Evolutionary conservation across 2,329 filamentous ascomycete genomes (phyloP).

Genomic region (Herpomyces periplanetae): DNA sequence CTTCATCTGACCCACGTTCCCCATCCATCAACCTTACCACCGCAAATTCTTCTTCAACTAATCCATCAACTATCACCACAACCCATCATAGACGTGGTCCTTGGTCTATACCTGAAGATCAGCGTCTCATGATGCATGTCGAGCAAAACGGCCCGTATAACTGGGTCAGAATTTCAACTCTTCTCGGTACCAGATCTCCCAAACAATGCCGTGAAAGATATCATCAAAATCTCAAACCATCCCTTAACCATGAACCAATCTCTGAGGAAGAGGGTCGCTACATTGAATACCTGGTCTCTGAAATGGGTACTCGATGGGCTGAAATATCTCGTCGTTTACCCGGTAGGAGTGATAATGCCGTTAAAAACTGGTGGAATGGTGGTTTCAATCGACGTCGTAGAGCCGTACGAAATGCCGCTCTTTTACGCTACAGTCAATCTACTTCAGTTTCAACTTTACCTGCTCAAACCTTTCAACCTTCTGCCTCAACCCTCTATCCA

Average conservation of each 20-base stretch:
- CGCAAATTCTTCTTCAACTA: too few species aligned
- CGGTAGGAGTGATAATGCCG: conserved; percentile 64
- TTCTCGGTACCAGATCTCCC: conserved; percentile 35
- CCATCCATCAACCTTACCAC: too few species aligned
- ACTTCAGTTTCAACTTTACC: too few species aligned
- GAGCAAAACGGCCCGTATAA: conserved; percentile 31
- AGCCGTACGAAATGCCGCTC: too few species aligned
- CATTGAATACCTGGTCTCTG: conserved; percentile 35
- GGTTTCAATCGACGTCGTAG: conserved; percentile 52
- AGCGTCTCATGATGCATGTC: conserved; percentile 26
- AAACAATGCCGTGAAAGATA: conserved; percentile 87
- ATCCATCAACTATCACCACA: background rate
- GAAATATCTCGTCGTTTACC: conserved; percentile 50
- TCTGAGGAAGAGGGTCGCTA: conserved; percentile 23
- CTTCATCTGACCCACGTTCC: too few species aligned
- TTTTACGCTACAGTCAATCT: too few species aligned
- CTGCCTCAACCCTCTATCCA: too few species aligned
- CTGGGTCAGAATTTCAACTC: conserved; percentile 52
- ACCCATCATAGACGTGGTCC: conserved; percentile 26
- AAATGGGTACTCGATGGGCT: conserved; percentile 61
- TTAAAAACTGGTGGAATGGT: conserved; percentile 96
- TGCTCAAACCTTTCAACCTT: too few species aligned
- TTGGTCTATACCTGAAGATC: conserved; percentile 43
- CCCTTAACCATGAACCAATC: conserved; percentile 31
- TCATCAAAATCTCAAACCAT: conserved; percentile 59